Percentiles rank a stretch among this genome's conserved stretches.
phyloP scores from a whole-genome alignment of 805 yeast genomes.

The Pichia pseudocactophila region DNA sequence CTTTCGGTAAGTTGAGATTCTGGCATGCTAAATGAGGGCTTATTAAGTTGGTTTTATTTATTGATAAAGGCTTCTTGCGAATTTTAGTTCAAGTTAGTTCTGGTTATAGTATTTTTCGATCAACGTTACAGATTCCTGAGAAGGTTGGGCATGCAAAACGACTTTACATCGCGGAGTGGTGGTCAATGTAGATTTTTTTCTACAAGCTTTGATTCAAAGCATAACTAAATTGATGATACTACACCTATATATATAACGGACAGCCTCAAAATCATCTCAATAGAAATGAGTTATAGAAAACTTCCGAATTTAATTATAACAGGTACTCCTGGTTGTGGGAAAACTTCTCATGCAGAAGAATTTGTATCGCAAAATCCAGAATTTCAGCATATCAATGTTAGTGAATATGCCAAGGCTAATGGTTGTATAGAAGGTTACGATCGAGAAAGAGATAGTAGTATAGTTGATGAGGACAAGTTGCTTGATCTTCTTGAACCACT shows the following conservation, averaged over 20 bases:
- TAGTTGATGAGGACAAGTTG: conserved; percentile 88
- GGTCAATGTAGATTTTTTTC: too few relatives aligned
- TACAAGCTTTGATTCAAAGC: too few relatives aligned
- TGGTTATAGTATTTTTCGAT: neutral
- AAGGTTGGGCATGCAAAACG: too few relatives aligned
- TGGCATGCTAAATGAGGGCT: neutral
- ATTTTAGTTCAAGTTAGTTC: too few relatives aligned
- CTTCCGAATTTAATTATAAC: conserved; percentile 79
- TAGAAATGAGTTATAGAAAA: conserved; percentile 25
- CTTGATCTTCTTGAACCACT: conserved; percentile 74
- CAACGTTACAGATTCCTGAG: too few relatives aligned
- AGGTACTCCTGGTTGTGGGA: conserved; percentile 93
- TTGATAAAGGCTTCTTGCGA: too few relatives aligned
- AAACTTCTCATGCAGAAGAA: conserved; percentile 58
- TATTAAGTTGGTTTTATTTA: too few relatives aligned
- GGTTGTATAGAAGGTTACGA: conserved; percentile 79
- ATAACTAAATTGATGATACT: too few relatives aligned
- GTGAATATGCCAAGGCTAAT: conserved; percentile 73
- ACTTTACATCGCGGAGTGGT: too few relatives aligned
- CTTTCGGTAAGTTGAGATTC: conserved; percentile 6
- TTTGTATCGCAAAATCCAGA: conserved; percentile 44
- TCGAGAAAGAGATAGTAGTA: conserved; percentile 71
- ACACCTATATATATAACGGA: too few relatives aligned
- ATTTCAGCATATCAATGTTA: conserved; percentile 52
- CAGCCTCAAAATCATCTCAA: too few relatives aligned